A percentile compares a stretch with the other conserved stretches of the same genome.
Evolutionary conservation across 2,329 filamentous ascomycete species (phyloP).

Genomic region (Metarhizium robertsii): DNA sequence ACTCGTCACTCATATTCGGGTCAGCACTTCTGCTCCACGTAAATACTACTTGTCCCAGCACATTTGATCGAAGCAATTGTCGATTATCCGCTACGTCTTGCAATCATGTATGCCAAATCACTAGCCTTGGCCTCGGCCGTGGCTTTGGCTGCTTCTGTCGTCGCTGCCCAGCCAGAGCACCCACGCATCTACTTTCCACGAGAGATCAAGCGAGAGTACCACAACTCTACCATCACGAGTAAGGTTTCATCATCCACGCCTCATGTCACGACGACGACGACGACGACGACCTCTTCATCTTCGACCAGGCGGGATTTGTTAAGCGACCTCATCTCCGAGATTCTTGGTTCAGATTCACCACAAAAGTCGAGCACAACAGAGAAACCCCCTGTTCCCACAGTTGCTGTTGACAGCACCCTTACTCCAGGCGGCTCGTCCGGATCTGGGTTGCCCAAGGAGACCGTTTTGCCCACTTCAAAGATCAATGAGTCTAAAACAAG

Average conservation of each 20-base stretch:
- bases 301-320: constrained; percentile 11
- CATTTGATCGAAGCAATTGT: not conserved
- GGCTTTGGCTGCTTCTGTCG: constrained; percentile 36
- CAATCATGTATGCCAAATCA: constrained; percentile 41
- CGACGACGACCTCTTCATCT: constrained; percentile 7
- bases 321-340: constrained; percentile 15
- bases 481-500: not conserved
- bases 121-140: constrained; percentile 38
- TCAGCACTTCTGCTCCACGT: not conserved
- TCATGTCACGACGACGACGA: constrained; percentile 6
- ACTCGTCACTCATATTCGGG: not conserved
- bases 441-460: not conserved
- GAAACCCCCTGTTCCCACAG: not conserved
- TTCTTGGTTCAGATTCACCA: constrained; percentile 6
- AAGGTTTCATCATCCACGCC: constrained; percentile 7
- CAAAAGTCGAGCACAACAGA: not conserved
- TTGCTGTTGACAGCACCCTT: not conserved
- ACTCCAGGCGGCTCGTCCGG: not conserved
- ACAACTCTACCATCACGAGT: constrained; percentile 32
- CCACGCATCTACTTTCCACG: constrained; percentile 50
- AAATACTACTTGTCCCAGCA: not conserved
- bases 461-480: not conserved
- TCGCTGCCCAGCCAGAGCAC: constrained; percentile 29
- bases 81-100: not conserved
- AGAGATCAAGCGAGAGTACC: constrained; percentile 42